A percentile compares a stretch with the other conserved stretches of the same genome.
phyloP scores from a whole-genome alignment of 1,139 yeast species.

The Sugiyamaella paludigena region DNA sequence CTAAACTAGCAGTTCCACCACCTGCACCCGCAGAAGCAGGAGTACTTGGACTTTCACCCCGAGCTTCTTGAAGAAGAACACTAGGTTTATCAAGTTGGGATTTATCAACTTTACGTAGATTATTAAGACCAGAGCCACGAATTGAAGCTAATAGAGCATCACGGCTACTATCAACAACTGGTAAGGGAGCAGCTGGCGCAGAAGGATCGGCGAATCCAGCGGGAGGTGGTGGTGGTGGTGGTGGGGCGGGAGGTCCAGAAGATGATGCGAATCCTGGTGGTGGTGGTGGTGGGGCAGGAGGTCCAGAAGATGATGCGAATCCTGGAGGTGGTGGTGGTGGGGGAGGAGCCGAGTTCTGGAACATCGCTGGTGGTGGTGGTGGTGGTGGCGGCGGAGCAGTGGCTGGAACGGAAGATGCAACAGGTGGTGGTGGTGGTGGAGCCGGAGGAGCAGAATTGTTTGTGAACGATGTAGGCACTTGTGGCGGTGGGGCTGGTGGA shows the following conservation, averaged over 20 bases:
- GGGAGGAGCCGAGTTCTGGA: constrained; percentile 32
- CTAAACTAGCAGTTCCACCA: constrained; percentile 59
- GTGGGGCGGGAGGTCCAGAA: constrained; percentile 32
- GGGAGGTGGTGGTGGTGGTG: constrained; percentile 43
- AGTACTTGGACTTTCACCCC: constrained; percentile 50
- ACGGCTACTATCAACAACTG: constrained; percentile 55
- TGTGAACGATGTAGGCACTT: constrained; percentile 28
- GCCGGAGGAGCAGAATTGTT: constrained; percentile 33
- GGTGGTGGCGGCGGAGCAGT: constrained; percentile 30
- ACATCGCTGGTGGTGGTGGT: constrained; percentile 30
- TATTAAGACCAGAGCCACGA: constrained; percentile 68
- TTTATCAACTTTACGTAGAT: constrained; percentile 75
- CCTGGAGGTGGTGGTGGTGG: constrained; percentile 37
- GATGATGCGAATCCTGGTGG: constrained; percentile 31
- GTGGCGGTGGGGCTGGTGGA: constrained; percentile 35
- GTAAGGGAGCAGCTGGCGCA: constrained; percentile 41
- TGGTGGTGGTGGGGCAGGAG: constrained; percentile 42
- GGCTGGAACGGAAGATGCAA: constrained; percentile 29
- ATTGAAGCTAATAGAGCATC: constrained; percentile 88
- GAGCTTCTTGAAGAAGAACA: constrained; percentile 66
- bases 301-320: constrained; percentile 29
- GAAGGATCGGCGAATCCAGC: constrained; percentile 36
- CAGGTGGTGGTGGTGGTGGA: constrained; percentile 33
- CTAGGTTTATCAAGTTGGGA: constrained; percentile 77
- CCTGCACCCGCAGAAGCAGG: constrained; percentile 40